These are phyloP conservation scores for Aspergillus udagawae DNA, from an alignment of 2,329 filamentous ascomycete genomes.

Conservation along the genomic window DNA sequence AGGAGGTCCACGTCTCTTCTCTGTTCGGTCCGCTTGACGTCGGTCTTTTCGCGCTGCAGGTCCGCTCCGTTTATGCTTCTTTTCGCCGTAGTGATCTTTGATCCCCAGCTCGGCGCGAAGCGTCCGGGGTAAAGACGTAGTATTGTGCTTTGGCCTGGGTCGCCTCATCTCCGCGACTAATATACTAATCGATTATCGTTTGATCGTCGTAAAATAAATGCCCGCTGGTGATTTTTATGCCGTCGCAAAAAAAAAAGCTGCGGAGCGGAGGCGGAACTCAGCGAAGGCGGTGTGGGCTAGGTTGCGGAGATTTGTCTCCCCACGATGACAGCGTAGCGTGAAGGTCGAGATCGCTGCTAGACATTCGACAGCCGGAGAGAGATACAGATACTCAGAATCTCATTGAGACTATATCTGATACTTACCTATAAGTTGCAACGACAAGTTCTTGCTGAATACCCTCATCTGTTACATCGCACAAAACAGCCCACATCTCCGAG, in stretches of 20 bases:
- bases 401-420: neutral
- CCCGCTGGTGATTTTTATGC: constrained; percentile 13
- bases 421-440: neutral
- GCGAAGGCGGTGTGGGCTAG: constrained; percentile 13
- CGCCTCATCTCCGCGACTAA: constrained; percentile 19
- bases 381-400: neutral
- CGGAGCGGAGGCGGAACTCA: constrained; percentile 19
- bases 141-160: constrained; percentile 37
- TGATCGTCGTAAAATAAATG: neutral
- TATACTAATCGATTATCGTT: neutral
- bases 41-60: constrained; percentile 56
- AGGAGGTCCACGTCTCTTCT: constrained; percentile 49
- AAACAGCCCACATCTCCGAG: neutral
- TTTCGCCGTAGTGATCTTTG: constrained; percentile 32
- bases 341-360: constrained; percentile 1
- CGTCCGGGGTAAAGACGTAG: constrained; percentile 38
- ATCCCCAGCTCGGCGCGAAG: constrained; percentile 40
- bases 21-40: constrained; percentile 61
- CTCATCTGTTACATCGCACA: neutral
- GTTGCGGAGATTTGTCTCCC: constrained; percentile 11
- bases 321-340: neutral
- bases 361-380: neutral
- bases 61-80: constrained; percentile 27
- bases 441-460: neutral
- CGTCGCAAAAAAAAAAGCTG: constrained; percentile 10